Percentiles rank a stretch among this genome's conserved stretches.
Conservation (phyloP, 345 rosid species). For the Eucalyptus regnans region DNA sequence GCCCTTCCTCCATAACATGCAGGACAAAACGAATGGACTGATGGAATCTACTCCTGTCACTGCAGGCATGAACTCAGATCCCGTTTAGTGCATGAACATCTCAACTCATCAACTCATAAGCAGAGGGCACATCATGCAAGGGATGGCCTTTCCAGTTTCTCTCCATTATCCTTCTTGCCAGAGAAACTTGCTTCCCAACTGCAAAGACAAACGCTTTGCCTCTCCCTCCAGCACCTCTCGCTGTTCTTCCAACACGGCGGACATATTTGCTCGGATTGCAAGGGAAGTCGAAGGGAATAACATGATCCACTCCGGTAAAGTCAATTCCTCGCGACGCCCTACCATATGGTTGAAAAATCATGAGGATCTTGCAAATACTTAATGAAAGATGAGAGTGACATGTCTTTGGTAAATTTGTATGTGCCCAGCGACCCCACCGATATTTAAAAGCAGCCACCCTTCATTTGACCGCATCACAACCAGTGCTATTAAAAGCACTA, state of each 20-base stretch:
- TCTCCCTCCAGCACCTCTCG: constrained; percentile 76
- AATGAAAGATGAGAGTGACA: not conserved
- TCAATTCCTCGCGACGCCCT: constrained; percentile 42
- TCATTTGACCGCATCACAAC: not conserved
- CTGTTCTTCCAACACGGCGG: constrained; percentile 31
- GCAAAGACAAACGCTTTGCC: constrained; percentile 58
- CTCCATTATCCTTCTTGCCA: constrained; percentile 55
- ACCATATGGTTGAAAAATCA: not conserved
- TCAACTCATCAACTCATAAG: constrained; percentile 24
- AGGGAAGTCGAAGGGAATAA: constrained; percentile 70
- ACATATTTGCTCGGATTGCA: constrained; percentile 89
- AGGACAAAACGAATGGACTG: not conserved
- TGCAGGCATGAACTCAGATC: not conserved
- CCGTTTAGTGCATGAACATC: not conserved
- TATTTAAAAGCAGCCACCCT: not conserved
- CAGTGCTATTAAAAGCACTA: not conserved
- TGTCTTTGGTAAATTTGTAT: not conserved
- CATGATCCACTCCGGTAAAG: constrained; percentile 74
- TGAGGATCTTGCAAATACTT: not conserved
- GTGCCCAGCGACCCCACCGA: not conserved
- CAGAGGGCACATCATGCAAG: constrained; percentile 77
- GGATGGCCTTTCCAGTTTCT: constrained; percentile 80
- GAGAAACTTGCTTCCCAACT: constrained; percentile 83
- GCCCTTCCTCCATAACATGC: accelerated
- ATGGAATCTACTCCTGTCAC: not conserved